Percentiles rank a stretch among this genome's conserved stretches.
Evolutionary conservation across 2,329 filamentous ascomycete genomes (phyloP).

Genomic region (Aspergillus sergii): DNA sequence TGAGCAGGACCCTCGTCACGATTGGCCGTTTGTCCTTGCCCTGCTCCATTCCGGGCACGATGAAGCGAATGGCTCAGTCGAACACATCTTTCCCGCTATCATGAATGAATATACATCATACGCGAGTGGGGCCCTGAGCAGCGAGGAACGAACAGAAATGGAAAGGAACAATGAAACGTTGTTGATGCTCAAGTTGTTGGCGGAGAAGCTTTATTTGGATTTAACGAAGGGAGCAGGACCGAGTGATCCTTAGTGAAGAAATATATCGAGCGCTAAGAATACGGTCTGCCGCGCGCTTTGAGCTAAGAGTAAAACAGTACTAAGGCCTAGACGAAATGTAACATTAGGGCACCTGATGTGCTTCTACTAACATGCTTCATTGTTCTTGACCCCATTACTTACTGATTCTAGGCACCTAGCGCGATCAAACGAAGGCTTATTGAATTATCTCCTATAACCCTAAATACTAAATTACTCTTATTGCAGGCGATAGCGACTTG

Average conservation of each 20-base stretch:
- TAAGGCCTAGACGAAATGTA: not conserved
- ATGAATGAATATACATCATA: not conserved
- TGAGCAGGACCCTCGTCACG: not conserved
- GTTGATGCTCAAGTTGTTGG: not conserved
- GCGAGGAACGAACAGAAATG: not conserved
- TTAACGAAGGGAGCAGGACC: not conserved
- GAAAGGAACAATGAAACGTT: not conserved
- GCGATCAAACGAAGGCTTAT: not conserved
- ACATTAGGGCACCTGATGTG: not conserved
- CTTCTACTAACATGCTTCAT: not conserved
- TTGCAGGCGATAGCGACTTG: not conserved
- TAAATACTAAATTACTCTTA: not conserved
- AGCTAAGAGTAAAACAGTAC: not conserved
- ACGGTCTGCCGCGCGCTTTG: too few relatives aligned
- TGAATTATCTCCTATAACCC: fast-evolving
- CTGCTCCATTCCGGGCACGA: not conserved
- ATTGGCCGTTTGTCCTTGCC: not conserved
- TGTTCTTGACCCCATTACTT: too few relatives aligned
- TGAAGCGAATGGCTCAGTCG: not conserved
- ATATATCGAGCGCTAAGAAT: not conserved
- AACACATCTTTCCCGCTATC: not conserved
- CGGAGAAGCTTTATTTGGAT: not conserved
- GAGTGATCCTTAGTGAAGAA: not conserved
- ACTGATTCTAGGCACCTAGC: too few relatives aligned
- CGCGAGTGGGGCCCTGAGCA: not conserved